Base-by-base conservation (phyloP, 2,329 filamentous ascomycete genomes). In the Scedosporium apiospermum region DNA sequence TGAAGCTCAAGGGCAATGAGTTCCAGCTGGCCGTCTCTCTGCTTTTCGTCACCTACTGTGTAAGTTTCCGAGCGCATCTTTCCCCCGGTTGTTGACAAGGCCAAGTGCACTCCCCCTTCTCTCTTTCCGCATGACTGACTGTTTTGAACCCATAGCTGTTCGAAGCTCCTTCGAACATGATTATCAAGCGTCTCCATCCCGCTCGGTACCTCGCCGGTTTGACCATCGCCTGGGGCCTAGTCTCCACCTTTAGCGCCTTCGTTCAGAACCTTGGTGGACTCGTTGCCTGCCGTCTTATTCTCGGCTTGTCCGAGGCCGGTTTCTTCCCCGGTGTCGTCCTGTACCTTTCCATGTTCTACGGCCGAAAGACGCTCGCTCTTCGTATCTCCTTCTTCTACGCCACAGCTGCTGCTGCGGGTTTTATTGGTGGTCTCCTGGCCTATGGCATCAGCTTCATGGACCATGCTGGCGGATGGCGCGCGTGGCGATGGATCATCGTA, bases 401-500 rank as follows among this genome's bases (percentile, higher is more conserved):
- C 10, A 79, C 77, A 2, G 80, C 85, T 1, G 85, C 86, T 0
- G 72, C 87, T 1, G 83, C 86, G 0, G 87, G 87, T 6, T 85
- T 85, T 0, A 86, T 78, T 59, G 86, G 86, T 26, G 87, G 87
- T 0, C 76, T 89, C 0, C 76, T 89, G 0, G 86, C 86, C 0
- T 88, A 86, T 62, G 85, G 77, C 0, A 86, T 88, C 64, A 83
- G 83, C 0, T 82, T 82, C 67, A 85, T 89, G 78, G 80, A 88
- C 63, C 84, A 84, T 0, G 69, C 81, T 9, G 73, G 75, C 0
- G 85, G 84, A 1, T 76, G 81, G 64, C 71, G 76, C n/a, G 86
- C 83, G 1, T 89, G 87, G 87, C 74, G 86, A 59, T 89, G 86
- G 86, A 85, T 88, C 64, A 77, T 88, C 70, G 81, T 84, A 62